phyloP scores from a whole-genome alignment of 768 basidiomycete genomes.

The Russula brevipes region DNA sequence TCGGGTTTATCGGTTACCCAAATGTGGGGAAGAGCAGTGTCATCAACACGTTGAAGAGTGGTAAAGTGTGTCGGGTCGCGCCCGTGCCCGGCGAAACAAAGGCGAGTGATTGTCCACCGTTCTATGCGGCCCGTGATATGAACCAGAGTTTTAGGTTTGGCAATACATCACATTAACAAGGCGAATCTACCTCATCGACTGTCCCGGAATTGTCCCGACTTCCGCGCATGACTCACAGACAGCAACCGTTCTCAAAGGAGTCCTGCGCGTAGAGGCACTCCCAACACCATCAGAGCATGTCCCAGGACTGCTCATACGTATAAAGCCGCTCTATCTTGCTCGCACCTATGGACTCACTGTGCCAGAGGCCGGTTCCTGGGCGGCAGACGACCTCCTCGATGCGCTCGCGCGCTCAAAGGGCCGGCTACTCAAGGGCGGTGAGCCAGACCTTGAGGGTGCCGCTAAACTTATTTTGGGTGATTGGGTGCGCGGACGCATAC shows the following conservation, averaged over 20 bases:
- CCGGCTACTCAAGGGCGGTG: slow-evolving; percentile 87
- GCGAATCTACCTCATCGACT: slow-evolving; percentile 98
- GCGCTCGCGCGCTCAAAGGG: slow-evolving; percentile 87
- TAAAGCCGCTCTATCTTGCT: slow-evolving; percentile 89
- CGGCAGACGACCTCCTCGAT: slow-evolving; percentile 75
- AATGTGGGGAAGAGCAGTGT: slow-evolving; percentile 97
- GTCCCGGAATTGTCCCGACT: slow-evolving; percentile 95
- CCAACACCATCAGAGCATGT: slow-evolving; percentile 91
- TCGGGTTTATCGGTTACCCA: slow-evolving; percentile 96
- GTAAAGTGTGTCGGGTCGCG: slow-evolving; percentile 94
- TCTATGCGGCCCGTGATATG: neutral
- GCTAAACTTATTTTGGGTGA: slow-evolving; percentile 94
- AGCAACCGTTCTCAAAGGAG: slow-evolving; percentile 91
- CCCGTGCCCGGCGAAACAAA: slow-evolving; percentile 99
- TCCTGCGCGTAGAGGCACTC: slow-evolving; percentile 92
- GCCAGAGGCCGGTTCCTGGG: slow-evolving; percentile 55
- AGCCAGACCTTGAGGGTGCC: slow-evolving; percentile 87
- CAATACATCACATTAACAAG: slow-evolving; percentile 98
- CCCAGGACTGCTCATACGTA: slow-evolving; percentile 77
- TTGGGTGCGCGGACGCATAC: slow-evolving; percentile 96
- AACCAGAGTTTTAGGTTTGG: slow-evolving; percentile 57
- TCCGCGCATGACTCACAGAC: slow-evolving; percentile 89
- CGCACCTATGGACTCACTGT: slow-evolving; percentile 74
- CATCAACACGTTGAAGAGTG: slow-evolving; percentile 97
- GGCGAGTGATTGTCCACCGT: slow-evolving; percentile 27